Percentiles rank a stretch among this genome's conserved stretches.
These are phyloP conservation scores for Fraxinus baroniana DNA, from an alignment of 305 asterid genomes.

Conservation along the genomic window DNA sequence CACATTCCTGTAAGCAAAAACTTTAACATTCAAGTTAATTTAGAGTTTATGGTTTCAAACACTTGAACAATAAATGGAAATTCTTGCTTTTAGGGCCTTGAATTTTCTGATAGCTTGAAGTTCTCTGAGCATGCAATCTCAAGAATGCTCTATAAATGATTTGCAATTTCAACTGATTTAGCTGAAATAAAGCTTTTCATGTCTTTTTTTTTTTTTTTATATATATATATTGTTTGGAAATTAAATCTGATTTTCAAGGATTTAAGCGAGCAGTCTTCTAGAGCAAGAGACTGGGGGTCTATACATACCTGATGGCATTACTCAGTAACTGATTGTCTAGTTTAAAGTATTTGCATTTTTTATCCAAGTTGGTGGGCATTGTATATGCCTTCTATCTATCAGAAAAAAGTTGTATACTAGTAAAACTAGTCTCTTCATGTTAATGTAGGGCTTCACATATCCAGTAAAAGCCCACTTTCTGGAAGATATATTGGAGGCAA, in stretches of 20 bases:
- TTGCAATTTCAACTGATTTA: constrained; percentile 4
- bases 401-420: background rate
- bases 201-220: background rate
- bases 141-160: background rate
- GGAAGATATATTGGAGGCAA: constrained; percentile 89
- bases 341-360: constrained; percentile 7
- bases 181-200: background rate
- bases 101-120: background rate
- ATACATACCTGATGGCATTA: constrained; percentile 14
- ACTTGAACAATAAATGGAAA: constrained; percentile 9
- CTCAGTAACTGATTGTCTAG: constrained; percentile 6
- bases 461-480: constrained; percentile 87
- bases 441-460: constrained; percentile 88
- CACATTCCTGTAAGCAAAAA: constrained; percentile 83
- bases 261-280: background rate
- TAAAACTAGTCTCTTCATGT: constrained; percentile 18
- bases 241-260: background rate
- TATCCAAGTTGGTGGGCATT: constrained; percentile 5
- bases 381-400: constrained; percentile 16
- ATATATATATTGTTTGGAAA: background rate
- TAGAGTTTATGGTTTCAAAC: constrained; percentile 21
- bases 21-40: constrained; percentile 16
- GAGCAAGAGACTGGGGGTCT: background rate
- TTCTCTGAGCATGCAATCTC: background rate
- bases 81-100: constrained; percentile 18